phyloP scores from a whole-genome alignment of 345 rosid species.

The Rhodamnia rubescens region DNA sequence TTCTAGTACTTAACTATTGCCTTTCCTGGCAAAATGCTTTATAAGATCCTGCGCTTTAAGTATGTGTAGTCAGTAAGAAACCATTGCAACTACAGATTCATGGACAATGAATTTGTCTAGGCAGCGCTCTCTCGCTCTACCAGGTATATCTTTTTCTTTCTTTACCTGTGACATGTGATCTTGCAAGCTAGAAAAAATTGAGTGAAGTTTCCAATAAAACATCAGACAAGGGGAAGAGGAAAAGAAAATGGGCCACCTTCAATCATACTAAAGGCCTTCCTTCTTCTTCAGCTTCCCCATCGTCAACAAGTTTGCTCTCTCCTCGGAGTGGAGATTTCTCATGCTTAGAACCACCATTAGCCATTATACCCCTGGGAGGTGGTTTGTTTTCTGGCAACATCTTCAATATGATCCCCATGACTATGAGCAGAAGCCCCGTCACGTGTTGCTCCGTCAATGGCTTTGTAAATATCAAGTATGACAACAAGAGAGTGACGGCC shows the following conservation, averaged over 20 bases:
- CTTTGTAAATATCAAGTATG: constrained; percentile 81
- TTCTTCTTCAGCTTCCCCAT: constrained; percentile 32
- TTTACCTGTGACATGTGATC: background rate
- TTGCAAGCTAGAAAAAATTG: background rate
- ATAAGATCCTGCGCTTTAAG: background rate
- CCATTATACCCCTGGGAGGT: constrained; percentile 10
- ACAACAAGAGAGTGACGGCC: constrained; percentile 61
- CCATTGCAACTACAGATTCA: background rate
- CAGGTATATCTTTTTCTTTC: background rate
- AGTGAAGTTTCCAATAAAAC: background rate
- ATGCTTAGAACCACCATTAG: constrained; percentile 1
- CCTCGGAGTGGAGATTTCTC: constrained; percentile 4
- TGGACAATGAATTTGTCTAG: background rate
- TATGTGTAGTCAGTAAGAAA: background rate
- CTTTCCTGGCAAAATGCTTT: background rate
- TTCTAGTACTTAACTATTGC: background rate
- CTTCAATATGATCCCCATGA: constrained; percentile 73
- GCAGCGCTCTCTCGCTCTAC: background rate
- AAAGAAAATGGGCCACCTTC: background rate
- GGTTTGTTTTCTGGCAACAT: constrained; percentile 59
- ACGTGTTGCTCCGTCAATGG: constrained; percentile 82
- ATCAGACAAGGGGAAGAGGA: background rate
- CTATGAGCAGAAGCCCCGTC: constrained; percentile 59
- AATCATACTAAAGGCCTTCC: constrained; percentile 37
- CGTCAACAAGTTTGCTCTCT: background rate